Percentiles rank a stretch among this genome's conserved stretches.
Evolutionary conservation across 768 basidiomycete genomes (phyloP).

Genomic region (Lactarius hengduanensis): DNA sequence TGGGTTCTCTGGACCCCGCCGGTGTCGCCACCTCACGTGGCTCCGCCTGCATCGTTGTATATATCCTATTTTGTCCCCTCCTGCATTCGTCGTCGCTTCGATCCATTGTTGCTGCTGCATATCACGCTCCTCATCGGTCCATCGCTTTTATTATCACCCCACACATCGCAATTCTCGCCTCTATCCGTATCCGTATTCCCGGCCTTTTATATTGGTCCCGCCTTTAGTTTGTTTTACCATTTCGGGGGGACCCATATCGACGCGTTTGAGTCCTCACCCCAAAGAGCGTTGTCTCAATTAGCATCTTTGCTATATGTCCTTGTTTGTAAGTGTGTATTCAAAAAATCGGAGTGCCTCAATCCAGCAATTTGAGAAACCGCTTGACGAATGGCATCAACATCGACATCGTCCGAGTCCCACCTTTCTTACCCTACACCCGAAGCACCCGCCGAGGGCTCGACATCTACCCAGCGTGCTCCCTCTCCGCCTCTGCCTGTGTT

Average conservation of each 20-base stretch:
- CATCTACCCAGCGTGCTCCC: slow-evolving; percentile 25
- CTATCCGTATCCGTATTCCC: slow-evolving; percentile 26
- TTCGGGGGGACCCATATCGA: slow-evolving; percentile 15
- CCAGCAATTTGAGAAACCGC: not conserved
- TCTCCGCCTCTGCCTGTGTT: slow-evolving; percentile 32
- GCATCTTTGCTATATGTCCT: slow-evolving; percentile 23
- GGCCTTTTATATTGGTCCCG: slow-evolving; percentile 13
- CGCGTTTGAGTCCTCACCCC: slow-evolving; percentile 20
- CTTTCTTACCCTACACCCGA: slow-evolving; percentile 34
- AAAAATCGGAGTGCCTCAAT: slow-evolving; percentile 3
- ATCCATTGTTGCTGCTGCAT: slow-evolving; percentile 30
- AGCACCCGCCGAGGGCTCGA: slow-evolving; percentile 15
- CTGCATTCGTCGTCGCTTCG: slow-evolving; percentile 23
- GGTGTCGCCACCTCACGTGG: slow-evolving; percentile 8
- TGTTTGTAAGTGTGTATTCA: slow-evolving; percentile 11
- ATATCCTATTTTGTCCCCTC: slow-evolving; percentile 22
- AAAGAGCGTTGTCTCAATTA: slow-evolving; percentile 19
- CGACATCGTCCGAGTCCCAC: slow-evolving; percentile 12
- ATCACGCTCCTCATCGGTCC: slow-evolving; percentile 26
- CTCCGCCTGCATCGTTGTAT: slow-evolving; percentile 14
- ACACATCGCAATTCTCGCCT: slow-evolving; percentile 21
- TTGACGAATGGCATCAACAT: not conserved
- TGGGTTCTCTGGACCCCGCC: slow-evolving; percentile 1
- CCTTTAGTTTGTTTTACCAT: slow-evolving; percentile 23
- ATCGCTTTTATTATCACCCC: slow-evolving; percentile 26